Evolutionary conservation across 805 yeast genomes (phyloP).

Genomic region (Metschnikowia lachancei): DNA sequence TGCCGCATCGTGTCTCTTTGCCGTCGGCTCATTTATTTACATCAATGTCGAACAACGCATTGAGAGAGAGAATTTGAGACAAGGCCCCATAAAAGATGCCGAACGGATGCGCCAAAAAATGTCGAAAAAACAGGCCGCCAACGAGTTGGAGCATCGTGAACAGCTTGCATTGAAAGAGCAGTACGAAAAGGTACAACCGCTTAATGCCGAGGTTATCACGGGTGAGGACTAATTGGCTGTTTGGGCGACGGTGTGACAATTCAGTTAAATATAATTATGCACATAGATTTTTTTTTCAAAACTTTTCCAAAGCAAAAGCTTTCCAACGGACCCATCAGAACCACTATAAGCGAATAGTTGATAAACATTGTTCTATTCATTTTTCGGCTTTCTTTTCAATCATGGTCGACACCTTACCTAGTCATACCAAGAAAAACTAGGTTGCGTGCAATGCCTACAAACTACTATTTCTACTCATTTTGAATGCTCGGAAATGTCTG

Average conservation of each 20-base stretch:
- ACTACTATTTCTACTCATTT: no score
- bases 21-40: constrained; percentile 60
- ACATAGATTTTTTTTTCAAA: neutral
- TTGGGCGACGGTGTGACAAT: no score
- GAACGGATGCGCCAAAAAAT: constrained; percentile 49
- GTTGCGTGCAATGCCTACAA: no score
- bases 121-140: constrained; percentile 45
- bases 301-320: no score
- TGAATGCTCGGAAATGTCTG: constrained; percentile 28
- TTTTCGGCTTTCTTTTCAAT: no score
- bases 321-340: no score
- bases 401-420: no score
- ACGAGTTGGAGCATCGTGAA: constrained; percentile 62
- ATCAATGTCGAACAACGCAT: constrained; percentile 68
- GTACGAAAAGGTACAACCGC: constrained; percentile 60
- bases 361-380: no score
- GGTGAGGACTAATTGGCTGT: constrained; percentile 25
- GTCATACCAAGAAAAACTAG: no score
- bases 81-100: constrained; percentile 85
- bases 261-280: neutral
- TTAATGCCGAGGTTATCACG: constrained; percentile 37
- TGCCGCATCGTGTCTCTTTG: constrained; percentile 52
- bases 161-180: constrained; percentile 60
- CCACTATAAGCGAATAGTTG: no score
- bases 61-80: constrained; percentile 70